Evolutionary conservation across 192 early-diverging fungal genomes (phyloP).

Genomic region (Entomortierella lignicola): DNA sequence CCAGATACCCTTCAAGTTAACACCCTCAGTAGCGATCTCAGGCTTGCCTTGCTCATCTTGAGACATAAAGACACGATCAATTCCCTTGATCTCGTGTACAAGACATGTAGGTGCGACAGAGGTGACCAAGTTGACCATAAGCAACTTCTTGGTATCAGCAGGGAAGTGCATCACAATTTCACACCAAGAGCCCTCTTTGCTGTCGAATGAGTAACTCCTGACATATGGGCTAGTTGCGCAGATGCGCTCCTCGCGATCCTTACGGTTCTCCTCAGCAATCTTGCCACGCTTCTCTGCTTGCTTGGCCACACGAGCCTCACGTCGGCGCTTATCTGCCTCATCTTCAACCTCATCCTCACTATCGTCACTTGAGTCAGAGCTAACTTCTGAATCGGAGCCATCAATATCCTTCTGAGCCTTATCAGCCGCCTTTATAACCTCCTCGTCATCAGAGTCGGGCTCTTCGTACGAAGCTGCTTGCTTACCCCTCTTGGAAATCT

Average conservation of each 20-base stretch:
- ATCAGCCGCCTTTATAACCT: conserved; percentile 55
- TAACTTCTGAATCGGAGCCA: conserved; percentile 53
- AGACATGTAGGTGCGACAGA: conserved; percentile 77
- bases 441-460: conserved; percentile 89
- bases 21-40: conserved; percentile 87
- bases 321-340: conserved; percentile 45
- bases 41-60: conserved; percentile 64
- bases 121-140: conserved; percentile 93
- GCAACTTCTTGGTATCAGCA: conserved; percentile 90
- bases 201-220: conserved; percentile 76
- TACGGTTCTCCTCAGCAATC: conserved; percentile 23
- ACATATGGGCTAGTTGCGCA: conserved; percentile 69
- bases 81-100: conserved; percentile 88
- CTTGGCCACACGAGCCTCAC: conserved; percentile 35
- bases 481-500: conserved; percentile 66
- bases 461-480: conserved; percentile 84
- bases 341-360: conserved; percentile 50
- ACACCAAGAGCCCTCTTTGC: conserved; percentile 74
- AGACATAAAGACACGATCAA: conserved; percentile 83
- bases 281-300: conserved; percentile 33
- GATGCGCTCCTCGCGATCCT: conserved; percentile 68
- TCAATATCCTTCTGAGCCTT: conserved; percentile 53
- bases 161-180: conserved; percentile 91
- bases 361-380: conserved; percentile 40
- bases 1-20: conserved; percentile 95